Conservation (phyloP, 768 basidiomycete species). For the Rhodocollybia butyracea region DNA sequence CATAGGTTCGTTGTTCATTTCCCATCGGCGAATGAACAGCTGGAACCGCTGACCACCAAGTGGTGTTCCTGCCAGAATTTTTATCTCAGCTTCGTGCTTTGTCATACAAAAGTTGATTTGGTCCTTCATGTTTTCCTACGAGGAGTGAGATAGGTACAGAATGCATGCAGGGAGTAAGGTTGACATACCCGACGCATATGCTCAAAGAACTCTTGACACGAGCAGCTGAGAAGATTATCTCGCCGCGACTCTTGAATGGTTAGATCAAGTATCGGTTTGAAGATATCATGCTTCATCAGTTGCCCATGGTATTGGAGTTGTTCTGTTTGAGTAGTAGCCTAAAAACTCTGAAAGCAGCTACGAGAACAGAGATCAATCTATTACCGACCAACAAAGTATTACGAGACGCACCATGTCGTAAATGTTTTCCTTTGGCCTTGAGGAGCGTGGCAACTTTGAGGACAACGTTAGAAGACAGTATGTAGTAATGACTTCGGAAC, state of each 20-base stretch:
- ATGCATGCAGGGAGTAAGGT: neutral
- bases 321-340: slow-evolving; percentile 79
- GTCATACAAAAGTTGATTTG: slow-evolving; percentile 83
- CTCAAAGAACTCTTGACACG: slow-evolving; percentile 96
- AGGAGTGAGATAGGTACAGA: neutral
- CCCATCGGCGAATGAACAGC: slow-evolving; percentile 76
- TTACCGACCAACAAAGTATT: neutral
- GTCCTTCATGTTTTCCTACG: slow-evolving; percentile 84
- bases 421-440: slow-evolving; percentile 83
- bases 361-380: slow-evolving; percentile 10
- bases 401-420: slow-evolving; percentile 74
- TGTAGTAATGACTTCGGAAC: slow-evolving; percentile 88
- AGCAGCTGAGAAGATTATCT: slow-evolving; percentile 92
- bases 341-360: slow-evolving; percentile 92
- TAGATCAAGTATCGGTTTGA: slow-evolving; percentile 81
- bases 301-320: slow-evolving; percentile 73
- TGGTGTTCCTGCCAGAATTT: slow-evolving; percentile 55
- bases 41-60: slow-evolving; percentile 68
- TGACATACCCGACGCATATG: slow-evolving; percentile 74
- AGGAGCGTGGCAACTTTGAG: slow-evolving; percentile 74
- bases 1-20: slow-evolving; percentile 86
- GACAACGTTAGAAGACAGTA: slow-evolving; percentile 78
- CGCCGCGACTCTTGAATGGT: slow-evolving; percentile 78
- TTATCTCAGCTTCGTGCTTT: slow-evolving; percentile 63
- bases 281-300: slow-evolving; percentile 79